These are phyloP conservation scores for Ananas comosus DNA, from an alignment of 176 grass and related monocot species.

Conservation along the genomic window DNA sequence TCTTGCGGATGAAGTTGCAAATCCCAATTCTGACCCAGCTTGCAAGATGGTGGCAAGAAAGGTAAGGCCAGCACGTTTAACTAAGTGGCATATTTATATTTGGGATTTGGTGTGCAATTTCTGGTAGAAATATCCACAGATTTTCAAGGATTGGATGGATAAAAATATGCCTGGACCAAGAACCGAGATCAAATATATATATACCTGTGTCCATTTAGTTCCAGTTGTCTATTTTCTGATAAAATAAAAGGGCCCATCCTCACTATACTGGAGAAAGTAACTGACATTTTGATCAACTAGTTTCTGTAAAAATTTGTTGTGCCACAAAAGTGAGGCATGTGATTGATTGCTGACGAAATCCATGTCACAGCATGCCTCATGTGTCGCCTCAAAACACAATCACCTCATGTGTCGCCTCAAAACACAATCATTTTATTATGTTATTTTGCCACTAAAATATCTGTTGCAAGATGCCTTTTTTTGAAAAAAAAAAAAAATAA, in stretches of 20 bases:
- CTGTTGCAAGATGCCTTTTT: too few species aligned
- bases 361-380: too few species aligned
- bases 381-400: too few species aligned
- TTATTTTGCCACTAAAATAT: too few species aligned
- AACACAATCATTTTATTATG: too few species aligned
- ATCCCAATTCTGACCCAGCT: slow-evolving; percentile 30
- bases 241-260: too few species aligned
- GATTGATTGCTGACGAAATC: not conserved
- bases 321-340: not conserved
- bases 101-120: not conserved
- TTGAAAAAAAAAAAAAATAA: too few species aligned
- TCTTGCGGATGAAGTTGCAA: slow-evolving; percentile 55
- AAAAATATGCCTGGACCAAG: not conserved
- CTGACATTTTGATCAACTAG: not conserved
- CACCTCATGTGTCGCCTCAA: too few species aligned
- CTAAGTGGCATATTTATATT: not conserved
- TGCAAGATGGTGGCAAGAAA: slow-evolving; percentile 66
- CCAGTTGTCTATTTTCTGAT: too few species aligned
- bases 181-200: too few species aligned
- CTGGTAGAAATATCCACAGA: not conserved
- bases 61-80: slow-evolving; percentile 23
- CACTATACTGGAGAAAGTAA: too few species aligned
- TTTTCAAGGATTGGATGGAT: not conserved
- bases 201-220: too few species aligned
- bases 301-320: not conserved